phyloP scores from a whole-genome alignment of 495 filamentous ascomycete species.

The Hyaloscypha finlandica region DNA sequence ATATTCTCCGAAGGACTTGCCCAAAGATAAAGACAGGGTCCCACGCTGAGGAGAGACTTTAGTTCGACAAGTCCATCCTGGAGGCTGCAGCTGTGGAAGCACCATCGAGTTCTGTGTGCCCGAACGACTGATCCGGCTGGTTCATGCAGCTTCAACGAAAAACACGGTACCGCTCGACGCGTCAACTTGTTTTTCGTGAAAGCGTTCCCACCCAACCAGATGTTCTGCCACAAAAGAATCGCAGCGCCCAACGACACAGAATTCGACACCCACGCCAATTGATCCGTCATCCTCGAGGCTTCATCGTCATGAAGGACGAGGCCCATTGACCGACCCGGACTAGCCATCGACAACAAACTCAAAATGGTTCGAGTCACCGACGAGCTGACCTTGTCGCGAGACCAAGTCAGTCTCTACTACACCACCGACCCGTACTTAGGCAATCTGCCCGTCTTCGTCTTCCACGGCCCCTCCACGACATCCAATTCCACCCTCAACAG shows the following conservation, averaged over 20 bases:
- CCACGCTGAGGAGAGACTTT: background rate
- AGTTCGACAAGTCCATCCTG: background rate
- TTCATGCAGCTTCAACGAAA: conserved; percentile 6
- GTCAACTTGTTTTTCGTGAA: conserved; percentile 13
- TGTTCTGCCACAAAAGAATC: conserved; percentile 3
- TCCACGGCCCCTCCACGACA: conserved; percentile 82
- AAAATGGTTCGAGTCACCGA: conserved; percentile 69
- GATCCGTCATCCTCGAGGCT: conserved; percentile 2
- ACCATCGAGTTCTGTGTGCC: background rate
- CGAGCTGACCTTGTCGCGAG: conserved; percentile 68
- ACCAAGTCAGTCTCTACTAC: conserved; percentile 78
- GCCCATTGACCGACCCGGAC: conserved; percentile 33
- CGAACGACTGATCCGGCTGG: conserved; percentile 1
- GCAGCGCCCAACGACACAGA: background rate
- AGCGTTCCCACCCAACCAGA: conserved; percentile 5
- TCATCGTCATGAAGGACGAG: conserved; percentile 27
- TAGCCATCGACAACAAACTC: conserved; percentile 21
- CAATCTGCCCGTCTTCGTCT: conserved; percentile 73
- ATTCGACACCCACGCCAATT: conserved; percentile 7
- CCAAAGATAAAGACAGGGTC: conserved; percentile 6
- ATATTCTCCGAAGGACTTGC: conserved; percentile 10
- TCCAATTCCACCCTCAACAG: conserved; percentile 82
- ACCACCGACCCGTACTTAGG: conserved; percentile 75
- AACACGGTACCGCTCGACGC: conserved; percentile 12
- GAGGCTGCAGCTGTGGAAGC: conserved; percentile 6